phyloP scores from a whole-genome alignment of 257 asterid species.

The Nicotiana sylvestris region DNA sequence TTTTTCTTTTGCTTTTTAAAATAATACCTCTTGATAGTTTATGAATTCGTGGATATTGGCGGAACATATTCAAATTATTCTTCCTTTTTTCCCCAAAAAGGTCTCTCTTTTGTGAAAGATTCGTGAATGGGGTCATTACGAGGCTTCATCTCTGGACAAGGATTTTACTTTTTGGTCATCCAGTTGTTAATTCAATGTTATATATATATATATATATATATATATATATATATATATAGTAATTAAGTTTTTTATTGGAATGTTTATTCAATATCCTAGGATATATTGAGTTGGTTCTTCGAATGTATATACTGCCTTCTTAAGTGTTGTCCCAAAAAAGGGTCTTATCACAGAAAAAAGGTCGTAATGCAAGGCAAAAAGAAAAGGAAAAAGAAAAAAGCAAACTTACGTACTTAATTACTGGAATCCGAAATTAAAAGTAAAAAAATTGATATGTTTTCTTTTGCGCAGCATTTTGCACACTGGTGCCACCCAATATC shows the following conservation, averaged over 20 bases:
- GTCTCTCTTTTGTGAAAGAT: not conserved
- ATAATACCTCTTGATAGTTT: not conserved
- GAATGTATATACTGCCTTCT: too few species aligned
- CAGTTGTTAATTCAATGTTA: not conserved
- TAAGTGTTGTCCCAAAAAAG: too few species aligned
- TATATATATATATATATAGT: too few species aligned
- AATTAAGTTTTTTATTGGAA: too few species aligned
- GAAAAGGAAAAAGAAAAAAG: too few species aligned
- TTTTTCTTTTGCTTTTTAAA: not conserved
- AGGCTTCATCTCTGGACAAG: not conserved
- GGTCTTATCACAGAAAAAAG: too few species aligned
- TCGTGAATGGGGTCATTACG: constrained; percentile 9
- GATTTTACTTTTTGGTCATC: not conserved
- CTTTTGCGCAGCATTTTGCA: constrained; percentile 64
- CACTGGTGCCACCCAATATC: constrained; percentile 82
- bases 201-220: too few species aligned
- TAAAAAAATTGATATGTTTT: not conserved
- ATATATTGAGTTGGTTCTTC: too few species aligned
- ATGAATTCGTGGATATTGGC: not conserved
- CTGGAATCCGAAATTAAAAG: not conserved
- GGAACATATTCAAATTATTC: not conserved
- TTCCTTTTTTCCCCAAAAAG: not conserved
- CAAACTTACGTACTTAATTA: too few species aligned
- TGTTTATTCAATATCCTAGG: too few species aligned
- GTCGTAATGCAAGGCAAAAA: too few species aligned